Conservation (phyloP, 208 protist species). For the Acanthamoeba quina region DNA sequence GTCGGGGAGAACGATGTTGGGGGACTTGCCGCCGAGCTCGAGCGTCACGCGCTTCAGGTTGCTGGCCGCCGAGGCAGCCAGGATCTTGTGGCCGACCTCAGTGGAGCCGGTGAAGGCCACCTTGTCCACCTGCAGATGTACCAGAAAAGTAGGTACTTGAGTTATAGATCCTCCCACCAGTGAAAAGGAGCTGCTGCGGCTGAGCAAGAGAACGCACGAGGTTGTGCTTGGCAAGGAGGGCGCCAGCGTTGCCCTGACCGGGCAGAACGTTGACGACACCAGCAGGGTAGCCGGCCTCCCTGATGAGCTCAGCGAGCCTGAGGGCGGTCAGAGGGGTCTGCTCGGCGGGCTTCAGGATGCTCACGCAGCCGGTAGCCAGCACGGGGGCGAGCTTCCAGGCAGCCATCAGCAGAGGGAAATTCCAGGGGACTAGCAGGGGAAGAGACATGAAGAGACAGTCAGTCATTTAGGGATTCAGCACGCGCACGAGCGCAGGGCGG, state of each 20-base stretch:
- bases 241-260: conserved; percentile 91
- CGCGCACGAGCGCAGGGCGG: neutral
- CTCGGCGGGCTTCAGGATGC: conserved; percentile 94
- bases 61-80: conserved; percentile 60
- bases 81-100: conserved; percentile 89
- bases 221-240: conserved; percentile 83
- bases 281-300: conserved; percentile 92
- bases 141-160: neutral
- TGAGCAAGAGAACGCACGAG: neutral
- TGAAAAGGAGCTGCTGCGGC: neutral
- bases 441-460: neutral
- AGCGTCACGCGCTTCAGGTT: conserved; percentile 88
- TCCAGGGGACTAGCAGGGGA: conserved; percentile 89
- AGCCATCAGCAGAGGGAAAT: conserved; percentile 93
- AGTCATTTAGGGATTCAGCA: neutral
- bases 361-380: conserved; percentile 91
- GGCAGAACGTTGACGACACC: conserved; percentile 94
- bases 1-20: conserved; percentile 93
- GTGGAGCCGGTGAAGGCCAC: conserved; percentile 94
- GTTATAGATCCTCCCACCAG: neutral
- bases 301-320: conserved; percentile 89
- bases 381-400: conserved; percentile 93
- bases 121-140: conserved; percentile 92
- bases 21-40: conserved; percentile 95
- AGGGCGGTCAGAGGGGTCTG: conserved; percentile 93